Conservation (phyloP, 2,329 filamentous ascomycete genomes). For the Teratosphaeriaceae sp. region DNA sequence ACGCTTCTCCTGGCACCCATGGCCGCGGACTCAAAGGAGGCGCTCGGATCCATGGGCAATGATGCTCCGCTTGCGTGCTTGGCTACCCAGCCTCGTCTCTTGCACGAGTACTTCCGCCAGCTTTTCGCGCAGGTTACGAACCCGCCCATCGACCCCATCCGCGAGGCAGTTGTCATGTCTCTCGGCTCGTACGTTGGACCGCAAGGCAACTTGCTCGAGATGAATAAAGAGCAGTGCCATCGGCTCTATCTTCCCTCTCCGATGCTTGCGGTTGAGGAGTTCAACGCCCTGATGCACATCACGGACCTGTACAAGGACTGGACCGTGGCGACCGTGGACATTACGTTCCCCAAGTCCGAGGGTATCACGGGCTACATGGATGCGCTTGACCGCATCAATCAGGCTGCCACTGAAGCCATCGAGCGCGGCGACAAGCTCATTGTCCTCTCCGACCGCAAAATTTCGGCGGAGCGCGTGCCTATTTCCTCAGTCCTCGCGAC, state of each 20-base stretch:
- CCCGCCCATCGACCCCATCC: constrained; percentile 92
- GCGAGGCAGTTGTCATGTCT: constrained; percentile 98
- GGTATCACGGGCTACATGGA: constrained; percentile 79
- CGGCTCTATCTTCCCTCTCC: constrained; percentile 82
- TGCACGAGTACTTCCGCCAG: constrained; percentile 96
- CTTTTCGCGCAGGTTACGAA: constrained; percentile 98
- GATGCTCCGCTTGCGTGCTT: constrained; percentile 89
- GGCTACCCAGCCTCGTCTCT: constrained; percentile 77
- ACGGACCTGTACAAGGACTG: constrained; percentile 65
- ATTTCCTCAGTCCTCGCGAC: constrained; percentile 84
- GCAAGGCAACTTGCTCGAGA: constrained; percentile 90
- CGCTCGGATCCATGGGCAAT: constrained; percentile 95
- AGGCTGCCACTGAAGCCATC: constrained; percentile 76
- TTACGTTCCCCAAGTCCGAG: constrained; percentile 84
- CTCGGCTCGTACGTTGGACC: constrained; percentile 93
- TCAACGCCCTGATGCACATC: constrained; percentile 80
- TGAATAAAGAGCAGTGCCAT: constrained; percentile 83
- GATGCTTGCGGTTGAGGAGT: constrained; percentile 81
- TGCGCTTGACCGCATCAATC: constrained; percentile 82
- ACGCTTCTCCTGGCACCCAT: constrained; percentile 87
- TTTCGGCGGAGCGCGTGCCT: constrained; percentile 71
- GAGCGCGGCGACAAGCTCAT: constrained; percentile 78
- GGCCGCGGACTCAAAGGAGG: constrained; percentile 96
- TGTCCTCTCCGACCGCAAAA: constrained; percentile 81
- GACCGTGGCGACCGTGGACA: constrained; percentile 84